These are phyloP conservation scores for Lentinula sp. DNA, from an alignment of 768 basidiomycete species.

Conservation along the genomic window DNA sequence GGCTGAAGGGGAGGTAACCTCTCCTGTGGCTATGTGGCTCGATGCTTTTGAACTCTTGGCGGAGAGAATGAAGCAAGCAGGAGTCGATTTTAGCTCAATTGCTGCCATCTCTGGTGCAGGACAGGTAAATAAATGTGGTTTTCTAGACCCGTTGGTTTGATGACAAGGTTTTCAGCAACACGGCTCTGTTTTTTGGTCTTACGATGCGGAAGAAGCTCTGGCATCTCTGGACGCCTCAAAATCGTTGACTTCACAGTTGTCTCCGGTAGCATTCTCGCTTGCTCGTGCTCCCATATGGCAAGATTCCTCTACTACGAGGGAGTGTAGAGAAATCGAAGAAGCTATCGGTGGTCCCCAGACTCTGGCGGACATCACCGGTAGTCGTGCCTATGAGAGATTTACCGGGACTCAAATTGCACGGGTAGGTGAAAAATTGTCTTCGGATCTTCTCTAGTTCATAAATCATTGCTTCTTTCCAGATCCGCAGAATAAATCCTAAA, in stretches of 20 bases:
- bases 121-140: constrained; percentile 41
- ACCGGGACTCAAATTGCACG: constrained; percentile 81
- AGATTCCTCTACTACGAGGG: constrained; percentile 76
- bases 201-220: constrained; percentile 43
- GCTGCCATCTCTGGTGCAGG: constrained; percentile 71
- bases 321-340: constrained; percentile 65
- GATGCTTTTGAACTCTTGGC: constrained; percentile 78
- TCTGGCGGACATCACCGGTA: constrained; percentile 73
- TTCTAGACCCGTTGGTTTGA: background rate
- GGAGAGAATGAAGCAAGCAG: constrained; percentile 50
- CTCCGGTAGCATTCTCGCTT: constrained; percentile 60
- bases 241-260: constrained; percentile 53
- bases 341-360: constrained; percentile 64
- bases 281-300: constrained; percentile 82
- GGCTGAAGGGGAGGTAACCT: constrained; percentile 66
- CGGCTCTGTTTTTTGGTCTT: constrained; percentile 81
- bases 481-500: constrained; percentile 45
- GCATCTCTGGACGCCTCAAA: constrained; percentile 44
- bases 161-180: constrained; percentile 58
- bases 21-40: constrained; percentile 81
- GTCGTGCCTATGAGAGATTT: constrained; percentile 83
- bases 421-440: constrained; percentile 29
- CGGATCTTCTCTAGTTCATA: background rate
- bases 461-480: constrained; percentile 27
- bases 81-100: constrained; percentile 53